Base-by-base conservation (phyloP, 345 rosid genomes). In the Turnera subulata region DNA sequence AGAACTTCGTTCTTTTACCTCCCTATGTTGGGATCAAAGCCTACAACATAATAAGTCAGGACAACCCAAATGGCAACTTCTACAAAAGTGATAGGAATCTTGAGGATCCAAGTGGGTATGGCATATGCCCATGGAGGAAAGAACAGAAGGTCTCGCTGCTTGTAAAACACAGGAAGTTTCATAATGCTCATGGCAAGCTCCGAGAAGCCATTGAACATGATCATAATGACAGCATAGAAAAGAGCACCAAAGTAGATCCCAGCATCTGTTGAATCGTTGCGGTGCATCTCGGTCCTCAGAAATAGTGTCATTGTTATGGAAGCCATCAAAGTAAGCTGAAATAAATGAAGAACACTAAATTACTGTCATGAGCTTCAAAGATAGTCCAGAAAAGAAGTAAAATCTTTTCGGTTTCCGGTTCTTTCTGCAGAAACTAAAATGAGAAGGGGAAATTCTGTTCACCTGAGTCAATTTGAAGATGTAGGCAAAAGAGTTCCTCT, bases 101-200 rank as follows among this genome's bases (percentile, higher is more conserved):
- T 47, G 8, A 59, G 63, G 9, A 59, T 48, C 63, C 63, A 59
- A n/a, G 63, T 19, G 3, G 64, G 64, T 5, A 60, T 2, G 20
- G 47, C 53, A 50, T 60, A 60, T 21, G 55, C 46, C 55, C 64
- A 60, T 6, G 64, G 4, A 19, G 56, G 64, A 24, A 19, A 60
- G 37, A 60, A 38, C 21, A 56, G 80, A 50, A 84, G 67, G 75
- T 89, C 91, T 60, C 91, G 75, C 63, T 89, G 93, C 81, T 89
- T 89, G 82, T 80, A 89, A 64, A 85, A 89, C 66, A 89, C 84
- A 0, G 91, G 85, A 50, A 85, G 82, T 35, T 85, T 83, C 68
- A 73, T 58, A 63, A 79, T 79, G 49, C 88, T 75, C 90, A 88
- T 72, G 6, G 84, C 43, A 15, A 88, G 73, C 76, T 89, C 96